Base-by-base conservation (phyloP, 495 filamentous ascomycete genomes). In the Penicillium simplicissimum region DNA sequence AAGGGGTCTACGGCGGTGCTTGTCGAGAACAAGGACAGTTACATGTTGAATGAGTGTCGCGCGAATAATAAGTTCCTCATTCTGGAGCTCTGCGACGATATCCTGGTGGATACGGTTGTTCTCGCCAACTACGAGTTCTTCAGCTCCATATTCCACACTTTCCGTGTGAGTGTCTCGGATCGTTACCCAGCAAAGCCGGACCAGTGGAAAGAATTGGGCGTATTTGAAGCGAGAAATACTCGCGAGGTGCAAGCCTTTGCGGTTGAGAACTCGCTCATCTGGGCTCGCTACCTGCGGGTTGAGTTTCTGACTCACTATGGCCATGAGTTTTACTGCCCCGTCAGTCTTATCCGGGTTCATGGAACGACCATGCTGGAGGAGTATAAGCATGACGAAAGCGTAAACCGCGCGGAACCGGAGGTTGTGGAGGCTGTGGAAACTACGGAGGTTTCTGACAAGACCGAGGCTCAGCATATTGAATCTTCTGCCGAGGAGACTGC, bases 81-180 rank as follows among this genome's bases (percentile, higher is more conserved):
- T 63, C 84, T 98, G 55, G 94, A 98, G 73, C 76, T 89, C 2
- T 91, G 87, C 67, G 92, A 97, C 72, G 92, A 97, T 61, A 97
- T 98, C 55, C 82, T 97, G 45, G 89, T 98, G 56, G 95, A 98
- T 72, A 98, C 95, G 4, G 82, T 98, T 34, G 95, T 97, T 1
- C 83, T 98, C 19, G 94, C 95, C 43, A 98, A 98, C 74, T 98
- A 94, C 72, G 95, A 97, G 74, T 98, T 98, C 79, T 98, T 98
- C 77, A 96, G 91, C 54, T 96, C 91, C 62, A 97, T 96, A 82
- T 91, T 98, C 68, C 89, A 91, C 56, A 89, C 85, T 21, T 96
- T 98, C 72, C 82, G 90, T 19, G 86, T 98, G 55, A 92, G 89
- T 68, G 93, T 97, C 23, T 91, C 92, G 35, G 95, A 97, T 74